Evolutionary conservation across 202 grass and related monocot species (phyloP).

Genomic region (Zoysia matrella): DNA sequence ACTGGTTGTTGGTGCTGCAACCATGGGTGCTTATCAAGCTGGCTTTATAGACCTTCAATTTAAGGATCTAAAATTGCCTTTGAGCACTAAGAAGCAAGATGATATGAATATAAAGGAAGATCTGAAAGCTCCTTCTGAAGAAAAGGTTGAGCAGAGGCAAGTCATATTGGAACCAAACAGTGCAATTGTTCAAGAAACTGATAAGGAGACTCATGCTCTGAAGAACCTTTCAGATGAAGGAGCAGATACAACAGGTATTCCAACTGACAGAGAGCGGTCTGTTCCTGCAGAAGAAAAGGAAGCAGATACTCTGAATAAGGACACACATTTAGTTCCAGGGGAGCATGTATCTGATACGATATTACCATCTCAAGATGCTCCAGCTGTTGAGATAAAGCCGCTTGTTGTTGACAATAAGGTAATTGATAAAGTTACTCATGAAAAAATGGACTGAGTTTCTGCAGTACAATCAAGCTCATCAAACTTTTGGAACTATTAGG

Average conservation of each 20-base stretch:
- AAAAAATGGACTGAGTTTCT: conserved; percentile 47
- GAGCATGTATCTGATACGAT: conserved; percentile 50
- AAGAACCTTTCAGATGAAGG: conserved; percentile 42
- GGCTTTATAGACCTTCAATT: conserved; percentile 66
- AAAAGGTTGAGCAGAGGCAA: conserved; percentile 45
- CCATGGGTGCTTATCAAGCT: conserved; percentile 70
- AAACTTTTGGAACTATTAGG: conserved; percentile 26
- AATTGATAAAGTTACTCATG: conserved; percentile 43
- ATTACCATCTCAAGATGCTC: conserved; percentile 38
- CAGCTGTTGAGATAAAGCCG: conserved; percentile 39
- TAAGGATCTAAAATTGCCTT: conserved; percentile 54
- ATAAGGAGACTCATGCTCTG: conserved; percentile 37
- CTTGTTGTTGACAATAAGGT: conserved; percentile 44
- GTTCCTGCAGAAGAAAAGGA: conserved; percentile 45
- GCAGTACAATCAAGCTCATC: conserved; percentile 41
- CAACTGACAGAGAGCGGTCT: conserved; percentile 42
- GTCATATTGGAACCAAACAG: conserved; percentile 32
- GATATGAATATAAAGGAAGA: conserved; percentile 48
- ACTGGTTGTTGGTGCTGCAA: conserved; percentile 66
- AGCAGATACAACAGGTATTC: conserved; percentile 14
- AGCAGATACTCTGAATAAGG: conserved; percentile 41
- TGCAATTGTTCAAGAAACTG: conserved; percentile 45
- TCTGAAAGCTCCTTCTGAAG: conserved; percentile 56
- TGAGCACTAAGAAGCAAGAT: conserved; percentile 38
- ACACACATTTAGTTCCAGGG: conserved; percentile 36